Evolutionary conservation across 805 yeast species (phyloP).

Genomic region (Saccharomyces eubayanus): DNA sequence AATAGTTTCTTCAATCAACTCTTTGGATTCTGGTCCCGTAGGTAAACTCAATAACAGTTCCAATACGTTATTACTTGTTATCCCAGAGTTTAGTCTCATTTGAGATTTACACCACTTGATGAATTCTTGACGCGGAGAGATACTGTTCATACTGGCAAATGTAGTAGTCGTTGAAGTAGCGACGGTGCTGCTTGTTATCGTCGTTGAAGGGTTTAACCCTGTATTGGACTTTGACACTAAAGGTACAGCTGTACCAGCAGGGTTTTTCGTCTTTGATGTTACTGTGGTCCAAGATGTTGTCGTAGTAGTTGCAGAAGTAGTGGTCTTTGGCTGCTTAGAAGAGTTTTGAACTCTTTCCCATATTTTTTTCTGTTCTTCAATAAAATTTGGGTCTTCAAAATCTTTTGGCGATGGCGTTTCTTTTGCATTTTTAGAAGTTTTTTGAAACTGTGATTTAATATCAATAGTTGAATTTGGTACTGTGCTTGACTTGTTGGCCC

Average conservation of each 20-base stretch:
- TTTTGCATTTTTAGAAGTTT: background rate
- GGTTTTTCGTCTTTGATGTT: conserved; percentile 16
- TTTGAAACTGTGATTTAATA: conserved; percentile 13
- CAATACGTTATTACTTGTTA: conserved; percentile 69
- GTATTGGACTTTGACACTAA: conserved; percentile 12
- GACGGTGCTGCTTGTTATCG: background rate
- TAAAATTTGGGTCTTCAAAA: conserved; percentile 20
- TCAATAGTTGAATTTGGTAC: conserved; percentile 11
- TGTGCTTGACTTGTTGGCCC: conserved; percentile 22
- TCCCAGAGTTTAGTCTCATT: conserved; percentile 62
- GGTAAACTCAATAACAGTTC: conserved; percentile 78
- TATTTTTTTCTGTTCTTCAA: conserved; percentile 27
- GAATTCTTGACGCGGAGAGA: conserved; percentile 51
- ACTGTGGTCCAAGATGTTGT: conserved; percentile 42
- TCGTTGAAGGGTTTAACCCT: background rate
- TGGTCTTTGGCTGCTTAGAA: conserved; percentile 60
- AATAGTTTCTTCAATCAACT: conserved; percentile 85
- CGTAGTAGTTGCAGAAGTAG: conserved; percentile 42
- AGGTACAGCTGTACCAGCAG: background rate
- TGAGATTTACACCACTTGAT: conserved; percentile 64
- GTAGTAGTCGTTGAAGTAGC: conserved; percentile 13
- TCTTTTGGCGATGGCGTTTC: conserved; percentile 6
- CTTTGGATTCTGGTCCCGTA: conserved; percentile 60
- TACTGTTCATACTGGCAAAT: conserved; percentile 28
- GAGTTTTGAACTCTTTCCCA: conserved; percentile 53